Evolutionary conservation across 2,329 filamentous ascomycete species (phyloP).

Genomic region (Dothidotthia symphoricarpi): DNA sequence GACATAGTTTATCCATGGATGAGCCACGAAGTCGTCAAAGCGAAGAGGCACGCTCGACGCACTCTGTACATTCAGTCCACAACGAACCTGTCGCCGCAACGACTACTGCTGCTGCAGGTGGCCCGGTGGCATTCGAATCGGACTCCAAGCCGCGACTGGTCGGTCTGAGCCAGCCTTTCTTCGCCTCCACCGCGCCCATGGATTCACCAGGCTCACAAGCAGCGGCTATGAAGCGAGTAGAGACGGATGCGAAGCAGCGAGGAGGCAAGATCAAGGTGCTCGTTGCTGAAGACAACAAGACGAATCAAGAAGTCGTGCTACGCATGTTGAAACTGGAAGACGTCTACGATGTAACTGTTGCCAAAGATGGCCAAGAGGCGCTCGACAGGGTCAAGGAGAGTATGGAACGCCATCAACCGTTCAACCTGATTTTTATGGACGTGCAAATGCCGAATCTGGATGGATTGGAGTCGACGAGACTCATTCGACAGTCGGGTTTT

Average conservation of each 20-base stretch:
- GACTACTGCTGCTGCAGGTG: conserved; percentile 11
- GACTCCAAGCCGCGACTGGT: conserved; percentile 75
- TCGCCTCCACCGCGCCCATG: conserved; percentile 52
- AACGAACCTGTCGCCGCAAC: conserved; percentile 21
- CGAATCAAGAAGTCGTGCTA: conserved; percentile 50
- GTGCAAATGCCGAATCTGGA: conserved; percentile 93
- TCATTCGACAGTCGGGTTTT: conserved; percentile 86
- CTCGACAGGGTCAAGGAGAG: conserved; percentile 80
- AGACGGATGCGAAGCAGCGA: conserved; percentile 57
- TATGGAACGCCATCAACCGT: conserved; percentile 70
- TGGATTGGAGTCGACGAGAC: conserved; percentile 77
- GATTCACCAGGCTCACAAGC: conserved; percentile 61
- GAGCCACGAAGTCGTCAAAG: conserved; percentile 19
- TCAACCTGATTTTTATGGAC: conserved; percentile 94
- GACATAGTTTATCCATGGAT: conserved; percentile 26
- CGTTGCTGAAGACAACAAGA: conserved; percentile 76
- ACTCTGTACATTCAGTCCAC: conserved; percentile 34
- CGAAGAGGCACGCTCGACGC: conserved; percentile 35
- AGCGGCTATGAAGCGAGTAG: conserved; percentile 63
- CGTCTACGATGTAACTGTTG: conserved; percentile 84
- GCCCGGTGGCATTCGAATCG: conserved; percentile 51
- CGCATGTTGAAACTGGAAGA: conserved; percentile 73
- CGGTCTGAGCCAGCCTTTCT: conserved; percentile 80
- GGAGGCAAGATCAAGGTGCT: conserved; percentile 71
- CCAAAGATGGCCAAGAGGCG: conserved; percentile 73